Percentiles rank a stretch among this genome's conserved stretches.
Evolutionary conservation across 768 basidiomycete genomes (phyloP).

Genomic region (Leucocoprinus leucothites): DNA sequence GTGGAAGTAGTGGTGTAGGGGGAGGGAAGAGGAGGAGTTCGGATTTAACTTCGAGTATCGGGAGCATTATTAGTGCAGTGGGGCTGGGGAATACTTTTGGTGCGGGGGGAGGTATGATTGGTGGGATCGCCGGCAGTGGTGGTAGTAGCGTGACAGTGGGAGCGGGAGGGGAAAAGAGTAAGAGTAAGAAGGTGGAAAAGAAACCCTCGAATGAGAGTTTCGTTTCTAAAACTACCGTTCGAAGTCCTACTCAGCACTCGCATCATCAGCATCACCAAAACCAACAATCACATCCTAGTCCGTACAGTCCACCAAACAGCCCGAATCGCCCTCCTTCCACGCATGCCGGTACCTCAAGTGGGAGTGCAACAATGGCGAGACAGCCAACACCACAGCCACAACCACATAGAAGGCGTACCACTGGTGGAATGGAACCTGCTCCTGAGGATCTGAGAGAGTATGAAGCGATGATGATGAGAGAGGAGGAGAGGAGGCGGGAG

Average conservation of each 20-base stretch:
- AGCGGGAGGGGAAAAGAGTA: background rate
- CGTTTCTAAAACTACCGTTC: background rate
- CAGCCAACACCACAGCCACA: background rate
- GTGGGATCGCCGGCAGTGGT: too few relatives aligned
- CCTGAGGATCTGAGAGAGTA: conserved; percentile 10
- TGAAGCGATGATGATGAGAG: conserved; percentile 6
- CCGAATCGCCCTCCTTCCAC: too few relatives aligned
- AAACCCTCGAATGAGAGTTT: conserved; percentile 4
- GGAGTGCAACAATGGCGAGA: background rate
- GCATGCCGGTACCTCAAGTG: background rate
- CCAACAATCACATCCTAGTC: background rate
- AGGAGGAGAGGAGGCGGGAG: conserved; percentile 14
- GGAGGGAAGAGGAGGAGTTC: background rate
- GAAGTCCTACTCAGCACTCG: background rate
- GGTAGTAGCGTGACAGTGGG: background rate
- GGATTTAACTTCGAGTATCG: background rate
- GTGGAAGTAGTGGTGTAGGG: background rate
- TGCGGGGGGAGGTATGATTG: background rate
- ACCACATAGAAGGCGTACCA: conserved; percentile 6
- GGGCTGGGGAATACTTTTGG: background rate
- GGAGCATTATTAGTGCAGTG: background rate
- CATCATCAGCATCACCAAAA: background rate
- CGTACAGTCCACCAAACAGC: background rate
- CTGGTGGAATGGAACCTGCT: conserved; percentile 4
- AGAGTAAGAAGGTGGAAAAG: background rate